phyloP scores from a whole-genome alignment of 768 basidiomycete species.

The Hydnum rufescens region DNA sequence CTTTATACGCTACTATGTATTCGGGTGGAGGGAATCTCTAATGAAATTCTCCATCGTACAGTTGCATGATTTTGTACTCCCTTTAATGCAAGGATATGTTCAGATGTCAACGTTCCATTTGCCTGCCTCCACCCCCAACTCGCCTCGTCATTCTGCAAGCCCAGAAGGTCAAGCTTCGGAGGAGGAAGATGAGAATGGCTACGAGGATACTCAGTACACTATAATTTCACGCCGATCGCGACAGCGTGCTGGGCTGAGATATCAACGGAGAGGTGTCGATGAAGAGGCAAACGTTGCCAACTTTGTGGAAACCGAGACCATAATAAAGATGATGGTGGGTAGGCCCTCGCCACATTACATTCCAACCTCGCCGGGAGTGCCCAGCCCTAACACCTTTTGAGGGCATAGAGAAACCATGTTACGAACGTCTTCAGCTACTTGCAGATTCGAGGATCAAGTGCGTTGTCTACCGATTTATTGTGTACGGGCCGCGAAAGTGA shows the following conservation, averaged over 20 bases:
- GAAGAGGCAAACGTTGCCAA: slow-evolving; percentile 87
- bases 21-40: background rate
- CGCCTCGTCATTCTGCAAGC: too few species aligned
- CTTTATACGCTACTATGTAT: background rate
- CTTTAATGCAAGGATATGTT: slow-evolving; percentile 86
- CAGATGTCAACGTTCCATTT: slow-evolving; percentile 58
- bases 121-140: slow-evolving; percentile 24
- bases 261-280: slow-evolving; percentile 87
- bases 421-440: slow-evolving; percentile 74
- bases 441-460: slow-evolving; percentile 83
- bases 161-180: slow-evolving; percentile 12
- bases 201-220: slow-evolving; percentile 40
- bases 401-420: slow-evolving; percentile 43
- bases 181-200: background rate
- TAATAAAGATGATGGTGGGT: slow-evolving; percentile 60
- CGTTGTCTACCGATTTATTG: slow-evolving; percentile 14
- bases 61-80: slow-evolving; percentile 71
- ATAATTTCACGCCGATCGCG: slow-evolving; percentile 73
- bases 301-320: slow-evolving; percentile 88
- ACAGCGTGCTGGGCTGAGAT: slow-evolving; percentile 80
- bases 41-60: slow-evolving; percentile 16
- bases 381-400: too few species aligned
- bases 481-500: background rate
- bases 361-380: background rate
- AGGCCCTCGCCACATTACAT: background rate